phyloP scores from a whole-genome alignment of 1,284 basidiomycete species.

The Irpex sp. region DNA sequence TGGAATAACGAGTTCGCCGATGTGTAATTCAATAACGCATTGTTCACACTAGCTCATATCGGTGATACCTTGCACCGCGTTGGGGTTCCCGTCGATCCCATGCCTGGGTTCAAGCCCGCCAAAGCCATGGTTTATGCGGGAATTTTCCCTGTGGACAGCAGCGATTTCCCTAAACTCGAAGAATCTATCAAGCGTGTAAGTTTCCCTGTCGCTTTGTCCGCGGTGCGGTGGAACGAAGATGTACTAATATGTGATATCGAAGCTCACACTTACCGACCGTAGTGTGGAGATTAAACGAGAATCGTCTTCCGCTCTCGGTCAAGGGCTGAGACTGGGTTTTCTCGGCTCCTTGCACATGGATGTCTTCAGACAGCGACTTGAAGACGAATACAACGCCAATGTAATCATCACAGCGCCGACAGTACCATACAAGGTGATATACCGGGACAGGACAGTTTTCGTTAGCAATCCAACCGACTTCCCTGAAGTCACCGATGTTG shows the following conservation, averaged over 20 bases:
- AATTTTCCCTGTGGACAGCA: slow-evolving; percentile 93
- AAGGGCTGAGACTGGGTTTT: slow-evolving; percentile 96
- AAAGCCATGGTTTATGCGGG: slow-evolving; percentile 99
- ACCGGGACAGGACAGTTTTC: slow-evolving; percentile 68
- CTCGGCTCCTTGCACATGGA: slow-evolving; percentile 98
- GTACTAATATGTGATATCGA: slow-evolving; percentile 21
- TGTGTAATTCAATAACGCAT: not conserved
- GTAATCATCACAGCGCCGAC: slow-evolving; percentile 94
- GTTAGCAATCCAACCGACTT: slow-evolving; percentile 95
- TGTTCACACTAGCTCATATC: slow-evolving; percentile 71
- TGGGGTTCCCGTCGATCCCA: slow-evolving; percentile 82
- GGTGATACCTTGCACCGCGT: slow-evolving; percentile 93
- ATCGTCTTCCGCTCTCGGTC: slow-evolving; percentile 93
- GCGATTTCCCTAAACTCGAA: slow-evolving; percentile 93
- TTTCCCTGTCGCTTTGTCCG: slow-evolving; percentile 17
- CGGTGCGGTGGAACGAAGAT: not conserved
- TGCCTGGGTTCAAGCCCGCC: slow-evolving; percentile 93
- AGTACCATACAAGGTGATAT: slow-evolving; percentile 91
- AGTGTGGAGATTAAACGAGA: slow-evolving; percentile 94
- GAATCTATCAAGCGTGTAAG: slow-evolving; percentile 93
- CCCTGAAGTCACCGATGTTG: slow-evolving; percentile 80
- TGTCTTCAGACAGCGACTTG: slow-evolving; percentile 94
- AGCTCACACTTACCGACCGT: slow-evolving; percentile 90
- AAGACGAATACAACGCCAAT: slow-evolving; percentile 95
- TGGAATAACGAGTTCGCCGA: slow-evolving; percentile 9